Percentiles rank a stretch among this genome's conserved stretches.
Evolutionary conservation across 768 basidiomycete species (phyloP).

Genomic region (Paxillus involutus): DNA sequence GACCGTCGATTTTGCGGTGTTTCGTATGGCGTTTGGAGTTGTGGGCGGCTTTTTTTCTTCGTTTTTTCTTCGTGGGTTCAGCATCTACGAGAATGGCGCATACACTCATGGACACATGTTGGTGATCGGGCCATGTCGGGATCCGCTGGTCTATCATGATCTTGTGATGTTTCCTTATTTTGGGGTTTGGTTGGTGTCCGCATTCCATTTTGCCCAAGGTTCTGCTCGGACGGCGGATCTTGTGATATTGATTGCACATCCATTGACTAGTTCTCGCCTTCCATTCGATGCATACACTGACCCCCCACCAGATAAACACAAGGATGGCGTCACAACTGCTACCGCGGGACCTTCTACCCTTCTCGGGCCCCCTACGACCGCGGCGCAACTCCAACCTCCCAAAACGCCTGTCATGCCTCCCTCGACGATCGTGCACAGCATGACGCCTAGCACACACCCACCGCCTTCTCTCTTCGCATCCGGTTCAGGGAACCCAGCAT

Average conservation of each 20-base stretch:
- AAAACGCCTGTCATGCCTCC: slow-evolving; percentile 18
- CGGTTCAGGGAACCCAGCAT: slow-evolving; percentile 11
- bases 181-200: not conserved
- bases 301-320: slow-evolving; percentile 20
- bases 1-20: too few species aligned
- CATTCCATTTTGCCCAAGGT: not conserved
- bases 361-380: slow-evolving; percentile 3
- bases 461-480: slow-evolving; percentile 27
- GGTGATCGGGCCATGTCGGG: too few species aligned
- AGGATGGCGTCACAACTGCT: slow-evolving; percentile 14
- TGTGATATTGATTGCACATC: not conserved
- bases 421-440: slow-evolving; percentile 21
- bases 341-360: slow-evolving; percentile 15
- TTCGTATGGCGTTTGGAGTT: not conserved
- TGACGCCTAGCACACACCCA: slow-evolving; percentile 33
- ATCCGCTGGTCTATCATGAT: not conserved
- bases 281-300: slow-evolving; percentile 7
- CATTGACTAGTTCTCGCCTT: not conserved
- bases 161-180: not conserved
- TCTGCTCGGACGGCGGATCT: not conserved
- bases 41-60: too few species aligned
- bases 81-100: too few species aligned
- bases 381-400: slow-evolving; percentile 3
- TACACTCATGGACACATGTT: too few species aligned
- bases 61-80: too few species aligned